phyloP scores from a whole-genome alignment of 495 filamentous ascomycete genomes.

The Penicillium bialowiezense region DNA sequence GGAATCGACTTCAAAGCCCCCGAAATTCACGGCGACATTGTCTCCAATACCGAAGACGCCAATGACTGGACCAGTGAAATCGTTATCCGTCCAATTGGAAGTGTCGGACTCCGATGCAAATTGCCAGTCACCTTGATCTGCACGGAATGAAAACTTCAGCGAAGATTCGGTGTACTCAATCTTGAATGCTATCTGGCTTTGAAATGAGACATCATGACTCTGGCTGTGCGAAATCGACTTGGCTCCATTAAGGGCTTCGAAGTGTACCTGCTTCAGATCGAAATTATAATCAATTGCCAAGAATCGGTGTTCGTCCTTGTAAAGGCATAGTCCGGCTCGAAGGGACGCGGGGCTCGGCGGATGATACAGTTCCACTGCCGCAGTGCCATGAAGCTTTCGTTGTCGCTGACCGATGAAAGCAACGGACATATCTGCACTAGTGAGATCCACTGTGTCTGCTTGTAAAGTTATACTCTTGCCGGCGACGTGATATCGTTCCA shows the following conservation, averaged over 20 bases:
- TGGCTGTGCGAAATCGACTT: not conserved
- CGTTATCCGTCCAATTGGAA: not conserved
- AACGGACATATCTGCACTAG: not conserved
- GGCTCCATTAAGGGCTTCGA: not conserved
- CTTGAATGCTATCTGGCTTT: not conserved
- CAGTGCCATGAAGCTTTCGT: slow-evolving; percentile 5
- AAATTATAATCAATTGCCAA: not conserved
- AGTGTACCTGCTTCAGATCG: not conserved
- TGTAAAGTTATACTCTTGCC: not conserved
- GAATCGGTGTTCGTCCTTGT: slow-evolving; percentile 15
- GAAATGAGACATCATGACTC: not conserved
- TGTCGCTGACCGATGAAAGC: slow-evolving; percentile 8
- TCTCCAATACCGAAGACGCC: slow-evolving; percentile 1
- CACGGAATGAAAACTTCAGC: not conserved
- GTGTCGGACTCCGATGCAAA: not conserved
- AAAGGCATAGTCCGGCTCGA: slow-evolving; percentile 10
- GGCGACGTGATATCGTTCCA: slow-evolving; percentile 2
- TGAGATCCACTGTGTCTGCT: not conserved
- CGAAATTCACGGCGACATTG: not conserved
- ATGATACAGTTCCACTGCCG: not conserved
- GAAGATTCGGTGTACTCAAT: not conserved
- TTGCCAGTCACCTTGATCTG: not conserved
- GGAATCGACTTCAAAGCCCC: not conserved
- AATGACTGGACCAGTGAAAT: slow-evolving; percentile 5
- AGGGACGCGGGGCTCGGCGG: not conserved